Evolutionary conservation across 179 eudicot genomes (phyloP).

Genomic region (Gypsophila paniculata): DNA sequence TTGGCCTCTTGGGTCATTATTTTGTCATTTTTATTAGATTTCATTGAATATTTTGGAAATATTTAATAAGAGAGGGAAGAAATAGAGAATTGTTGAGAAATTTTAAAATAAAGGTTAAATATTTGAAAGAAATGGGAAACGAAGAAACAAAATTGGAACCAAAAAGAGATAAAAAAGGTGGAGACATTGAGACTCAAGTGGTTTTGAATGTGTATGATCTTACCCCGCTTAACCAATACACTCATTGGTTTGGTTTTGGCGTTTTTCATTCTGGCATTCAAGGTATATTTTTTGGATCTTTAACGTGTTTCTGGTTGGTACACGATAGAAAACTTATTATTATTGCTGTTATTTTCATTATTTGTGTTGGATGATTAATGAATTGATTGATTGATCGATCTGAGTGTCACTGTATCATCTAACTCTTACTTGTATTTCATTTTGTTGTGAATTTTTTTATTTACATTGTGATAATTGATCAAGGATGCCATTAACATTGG

Average conservation of each 20-base stretch:
- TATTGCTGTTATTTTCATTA: not conserved
- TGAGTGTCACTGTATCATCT: not conserved
- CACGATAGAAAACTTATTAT: not conserved
- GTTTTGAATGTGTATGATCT: constrained; percentile 83
- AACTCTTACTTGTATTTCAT: not conserved
- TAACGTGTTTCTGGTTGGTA: no score
- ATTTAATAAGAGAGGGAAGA: not conserved
- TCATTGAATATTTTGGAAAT: constrained; percentile 2
- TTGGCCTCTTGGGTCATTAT: constrained; percentile 17
- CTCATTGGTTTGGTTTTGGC: constrained; percentile 82
- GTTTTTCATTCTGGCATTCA: constrained; percentile 92
- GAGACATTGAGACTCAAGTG: constrained; percentile 39
- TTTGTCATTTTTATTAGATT: constrained; percentile 1
- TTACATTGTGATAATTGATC: not conserved
- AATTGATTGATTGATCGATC: not conserved
- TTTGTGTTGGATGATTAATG: no score
- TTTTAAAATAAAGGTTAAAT: not conserved
- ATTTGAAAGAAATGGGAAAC: constrained; percentile 21
- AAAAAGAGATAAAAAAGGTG: constrained; percentile 20
- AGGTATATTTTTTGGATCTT: constrained; percentile 43
- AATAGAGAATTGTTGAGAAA: not conserved
- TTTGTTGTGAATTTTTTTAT: not conserved
- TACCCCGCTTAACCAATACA: constrained; percentile 76
- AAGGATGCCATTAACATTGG: not conserved
- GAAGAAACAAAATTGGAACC: constrained; percentile 27